A percentile compares a stretch with the other conserved stretches of the same genome.
These are phyloP conservation scores for Podila epigama DNA, from an alignment of 192 early-diverging fungal genomes.

Conservation along the genomic window DNA sequence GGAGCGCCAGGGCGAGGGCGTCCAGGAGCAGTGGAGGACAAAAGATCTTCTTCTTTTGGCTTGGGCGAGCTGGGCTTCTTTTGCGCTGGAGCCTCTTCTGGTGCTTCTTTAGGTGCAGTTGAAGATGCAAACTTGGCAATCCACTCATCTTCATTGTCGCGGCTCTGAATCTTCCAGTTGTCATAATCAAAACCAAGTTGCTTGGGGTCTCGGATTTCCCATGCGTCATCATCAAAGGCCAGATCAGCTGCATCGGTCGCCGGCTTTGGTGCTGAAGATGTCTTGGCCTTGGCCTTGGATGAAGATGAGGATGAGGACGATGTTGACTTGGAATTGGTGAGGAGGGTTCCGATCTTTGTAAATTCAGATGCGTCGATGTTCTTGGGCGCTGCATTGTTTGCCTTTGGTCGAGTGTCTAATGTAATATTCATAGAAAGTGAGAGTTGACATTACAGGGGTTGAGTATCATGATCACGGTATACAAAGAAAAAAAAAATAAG, in stretches of 20 bases:
- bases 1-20: constrained; percentile 43
- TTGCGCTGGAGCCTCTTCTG: constrained; percentile 18
- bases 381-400: constrained; percentile 55
- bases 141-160: constrained; percentile 49
- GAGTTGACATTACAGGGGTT: constrained; percentile 4
- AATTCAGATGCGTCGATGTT: constrained; percentile 58
- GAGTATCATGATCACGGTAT: neutral
- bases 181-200: constrained; percentile 38
- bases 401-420: constrained; percentile 57
- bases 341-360: constrained; percentile 49
- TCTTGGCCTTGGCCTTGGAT: constrained; percentile 44
- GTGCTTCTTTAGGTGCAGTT: constrained; percentile 14
- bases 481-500: neutral
- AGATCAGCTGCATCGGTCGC: constrained; percentile 27
- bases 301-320: constrained; percentile 15
- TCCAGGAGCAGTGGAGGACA: constrained; percentile 32
- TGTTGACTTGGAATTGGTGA: constrained; percentile 13
- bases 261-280: constrained; percentile 32
- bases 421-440: constrained; percentile 7
- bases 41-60: constrained; percentile 14
- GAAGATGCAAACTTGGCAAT: constrained; percentile 21
- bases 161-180: constrained; percentile 50
- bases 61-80: constrained; percentile 27
- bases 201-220: constrained; percentile 53
- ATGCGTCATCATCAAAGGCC: constrained; percentile 64